phyloP scores from a whole-genome alignment of 2,329 filamentous ascomycete species.

The Apiospora sp. region DNA sequence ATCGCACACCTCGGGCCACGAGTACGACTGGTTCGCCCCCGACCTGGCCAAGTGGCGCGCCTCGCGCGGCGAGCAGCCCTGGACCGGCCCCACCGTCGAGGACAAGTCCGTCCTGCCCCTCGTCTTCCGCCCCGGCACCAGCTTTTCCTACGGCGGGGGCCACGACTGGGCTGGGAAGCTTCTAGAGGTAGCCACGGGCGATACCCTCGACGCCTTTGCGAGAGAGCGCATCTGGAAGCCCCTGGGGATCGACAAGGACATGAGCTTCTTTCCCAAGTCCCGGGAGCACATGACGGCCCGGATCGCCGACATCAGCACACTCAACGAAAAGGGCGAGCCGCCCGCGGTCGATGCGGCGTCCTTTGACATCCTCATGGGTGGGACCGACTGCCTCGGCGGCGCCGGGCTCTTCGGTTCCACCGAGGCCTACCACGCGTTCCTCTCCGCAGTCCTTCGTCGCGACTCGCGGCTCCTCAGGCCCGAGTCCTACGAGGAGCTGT shows the following conservation, averaged over 20 bases:
- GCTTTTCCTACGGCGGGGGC: slow-evolving; percentile 34
- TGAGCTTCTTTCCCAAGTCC: slow-evolving; percentile 34
- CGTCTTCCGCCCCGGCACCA: slow-evolving; percentile 33
- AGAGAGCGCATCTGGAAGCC: slow-evolving; percentile 35
- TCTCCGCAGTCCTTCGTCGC: slow-evolving; percentile 36
- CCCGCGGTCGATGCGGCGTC: slow-evolving; percentile 32
- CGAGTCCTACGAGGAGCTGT: slow-evolving; percentile 36
- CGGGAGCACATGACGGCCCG: slow-evolving; percentile 33
- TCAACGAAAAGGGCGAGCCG: slow-evolving; percentile 33
- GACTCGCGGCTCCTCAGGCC: slow-evolving; percentile 35
- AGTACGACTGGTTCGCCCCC: slow-evolving; percentile 52
- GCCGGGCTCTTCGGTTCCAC: slow-evolving; percentile 33
- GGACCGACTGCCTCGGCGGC: slow-evolving; percentile 36
- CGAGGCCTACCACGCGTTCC: slow-evolving; percentile 36
- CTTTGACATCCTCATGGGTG: slow-evolving; percentile 33
- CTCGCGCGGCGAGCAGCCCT: slow-evolving; percentile 35
- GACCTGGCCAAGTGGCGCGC: slow-evolving; percentile 39
- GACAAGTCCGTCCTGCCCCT: slow-evolving; percentile 33
- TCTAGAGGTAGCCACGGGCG: slow-evolving; percentile 30
- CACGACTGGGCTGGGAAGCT: slow-evolving; percentile 37
- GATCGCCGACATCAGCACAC: slow-evolving; percentile 35
- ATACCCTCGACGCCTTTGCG: slow-evolving; percentile 36
- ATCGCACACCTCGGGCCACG: slow-evolving; percentile 57
- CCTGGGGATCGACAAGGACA: slow-evolving; percentile 34
- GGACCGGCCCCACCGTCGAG: slow-evolving; percentile 33